Evolutionary conservation across 345 rosid genomes (phyloP).

Genomic region (Punica granatum): DNA sequence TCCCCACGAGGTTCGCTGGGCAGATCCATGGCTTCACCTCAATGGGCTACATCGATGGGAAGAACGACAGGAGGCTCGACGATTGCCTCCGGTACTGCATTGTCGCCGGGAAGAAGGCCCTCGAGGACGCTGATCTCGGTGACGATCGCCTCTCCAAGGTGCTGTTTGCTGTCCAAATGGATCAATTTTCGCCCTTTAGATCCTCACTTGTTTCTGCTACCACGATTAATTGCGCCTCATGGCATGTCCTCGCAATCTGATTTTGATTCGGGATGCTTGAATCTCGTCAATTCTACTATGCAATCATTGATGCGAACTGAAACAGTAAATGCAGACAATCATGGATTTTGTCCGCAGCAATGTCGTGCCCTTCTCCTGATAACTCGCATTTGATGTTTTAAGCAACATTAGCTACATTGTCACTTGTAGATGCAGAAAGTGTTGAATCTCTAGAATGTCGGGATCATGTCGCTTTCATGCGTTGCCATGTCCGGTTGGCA

Average conservation of each 20-base stretch:
- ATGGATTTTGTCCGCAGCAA: not conserved
- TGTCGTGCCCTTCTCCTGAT: not conserved
- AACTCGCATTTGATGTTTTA: not conserved
- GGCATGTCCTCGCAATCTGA: not conserved
- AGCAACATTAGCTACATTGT: not conserved
- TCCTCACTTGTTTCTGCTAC: not conserved
- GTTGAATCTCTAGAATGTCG: not conserved
- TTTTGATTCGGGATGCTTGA: not conserved
- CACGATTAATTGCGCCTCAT: not conserved
- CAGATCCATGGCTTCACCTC: conserved; percentile 92
- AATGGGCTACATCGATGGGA: conserved; percentile 83
- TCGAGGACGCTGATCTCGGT: conserved; percentile 83
- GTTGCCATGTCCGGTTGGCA: not conserved
- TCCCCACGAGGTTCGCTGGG: conserved; percentile 92
- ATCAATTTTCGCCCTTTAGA: not conserved
- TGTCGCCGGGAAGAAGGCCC: conserved; percentile 95
- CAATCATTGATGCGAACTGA: not conserved
- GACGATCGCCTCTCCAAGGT: conserved; percentile 70
- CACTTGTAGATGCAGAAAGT: not conserved
- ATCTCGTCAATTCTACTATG: not conserved
- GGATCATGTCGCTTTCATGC: not conserved
- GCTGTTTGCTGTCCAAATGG: not conserved
- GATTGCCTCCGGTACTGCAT: conserved; percentile 96
- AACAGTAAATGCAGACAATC: not conserved
- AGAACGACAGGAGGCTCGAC: conserved; percentile 91